phyloP scores from a whole-genome alignment of 2,329 filamentous ascomycete species.

The Cordyceps pruinosa region DNA sequence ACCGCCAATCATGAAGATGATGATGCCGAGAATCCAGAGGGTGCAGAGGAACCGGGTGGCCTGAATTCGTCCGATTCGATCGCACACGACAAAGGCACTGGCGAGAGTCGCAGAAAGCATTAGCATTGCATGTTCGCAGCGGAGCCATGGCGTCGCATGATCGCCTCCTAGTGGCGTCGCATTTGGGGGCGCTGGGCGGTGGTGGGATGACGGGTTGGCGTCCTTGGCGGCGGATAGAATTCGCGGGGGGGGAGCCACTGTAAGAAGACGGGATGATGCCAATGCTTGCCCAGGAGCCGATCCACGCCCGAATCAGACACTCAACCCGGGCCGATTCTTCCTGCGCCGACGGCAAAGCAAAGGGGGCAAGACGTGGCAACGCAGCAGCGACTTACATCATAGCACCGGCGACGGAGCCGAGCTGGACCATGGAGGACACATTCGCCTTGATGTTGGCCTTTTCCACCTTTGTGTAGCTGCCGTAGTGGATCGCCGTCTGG shows the following conservation, averaged over 20 bases:
- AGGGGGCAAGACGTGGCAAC: not conserved
- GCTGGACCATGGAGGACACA: conserved; percentile 75
- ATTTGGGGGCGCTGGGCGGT: not conserved
- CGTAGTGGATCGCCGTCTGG: conserved; percentile 50
- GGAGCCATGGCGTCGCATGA: not conserved
- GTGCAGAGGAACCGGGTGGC: conserved; percentile 51
- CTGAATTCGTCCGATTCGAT: conserved; percentile 56
- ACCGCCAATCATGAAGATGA: conserved; percentile 48
- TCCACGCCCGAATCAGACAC: not conserved
- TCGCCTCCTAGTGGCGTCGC: not conserved
- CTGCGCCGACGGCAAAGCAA: not conserved
- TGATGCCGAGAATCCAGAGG: conserved; percentile 52
- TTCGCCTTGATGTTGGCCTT: conserved; percentile 67
- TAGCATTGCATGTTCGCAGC: not conserved
- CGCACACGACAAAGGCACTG: conserved; percentile 52
- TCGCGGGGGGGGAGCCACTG: not conserved
- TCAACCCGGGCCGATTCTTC: not conserved
- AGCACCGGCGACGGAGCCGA: conserved; percentile 66
- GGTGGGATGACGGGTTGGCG: not conserved
- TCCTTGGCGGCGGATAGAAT: conserved; percentile 3
- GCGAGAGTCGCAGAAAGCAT: not conserved
- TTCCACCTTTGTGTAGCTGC: conserved; percentile 42
- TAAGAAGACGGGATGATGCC: conserved; percentile 4
- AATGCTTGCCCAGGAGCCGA: conserved; percentile 1
- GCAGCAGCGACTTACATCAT: conserved; percentile 43